Evolutionary conservation across 2,329 filamentous ascomycete species (phyloP).

Genomic region (Trichoderma polysporum): DNA sequence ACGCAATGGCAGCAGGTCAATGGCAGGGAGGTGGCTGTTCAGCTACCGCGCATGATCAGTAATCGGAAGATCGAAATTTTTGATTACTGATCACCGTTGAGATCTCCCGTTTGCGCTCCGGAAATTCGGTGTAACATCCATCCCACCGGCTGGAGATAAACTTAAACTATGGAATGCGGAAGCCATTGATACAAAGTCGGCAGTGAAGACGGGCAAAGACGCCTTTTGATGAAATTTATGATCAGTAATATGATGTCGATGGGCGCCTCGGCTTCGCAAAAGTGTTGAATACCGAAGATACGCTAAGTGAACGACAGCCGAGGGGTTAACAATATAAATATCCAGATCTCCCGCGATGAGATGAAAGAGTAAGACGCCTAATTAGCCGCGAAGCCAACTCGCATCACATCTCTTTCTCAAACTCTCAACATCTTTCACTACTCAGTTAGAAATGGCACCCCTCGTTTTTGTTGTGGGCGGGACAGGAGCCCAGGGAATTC

Average conservation of each 20-base stretch:
- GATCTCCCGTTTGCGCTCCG: neutral
- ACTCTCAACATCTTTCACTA: neutral
- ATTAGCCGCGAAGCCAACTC: neutral
- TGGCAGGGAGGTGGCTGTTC: neutral
- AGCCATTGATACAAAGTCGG: neutral
- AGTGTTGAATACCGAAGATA: neutral
- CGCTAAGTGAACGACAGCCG: neutral
- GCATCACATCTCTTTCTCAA: neutral
- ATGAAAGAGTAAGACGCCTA: neutral
- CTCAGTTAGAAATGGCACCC: neutral
- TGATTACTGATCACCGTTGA: conserved; percentile 3
- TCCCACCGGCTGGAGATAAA: neutral
- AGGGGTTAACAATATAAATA: conserved; percentile 8
- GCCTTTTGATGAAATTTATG: neutral
- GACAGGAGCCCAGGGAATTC: conserved; percentile 52
- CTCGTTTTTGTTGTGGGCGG: conserved; percentile 45
- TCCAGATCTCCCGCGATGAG: neutral
- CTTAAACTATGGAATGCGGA: neutral
- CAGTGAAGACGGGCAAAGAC: neutral
- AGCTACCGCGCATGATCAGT: neutral
- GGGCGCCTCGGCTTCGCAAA: neutral
- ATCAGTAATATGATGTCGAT: conserved; percentile 9
- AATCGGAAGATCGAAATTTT: neutral
- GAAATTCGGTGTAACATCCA: neutral
- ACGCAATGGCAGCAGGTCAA: too few species aligned